Evolutionary conservation across 2,329 filamentous ascomycete species (phyloP), one percentile per base, ranked within the genome.

Genomic region (Phyllosticta citrichinensis): DNA sequence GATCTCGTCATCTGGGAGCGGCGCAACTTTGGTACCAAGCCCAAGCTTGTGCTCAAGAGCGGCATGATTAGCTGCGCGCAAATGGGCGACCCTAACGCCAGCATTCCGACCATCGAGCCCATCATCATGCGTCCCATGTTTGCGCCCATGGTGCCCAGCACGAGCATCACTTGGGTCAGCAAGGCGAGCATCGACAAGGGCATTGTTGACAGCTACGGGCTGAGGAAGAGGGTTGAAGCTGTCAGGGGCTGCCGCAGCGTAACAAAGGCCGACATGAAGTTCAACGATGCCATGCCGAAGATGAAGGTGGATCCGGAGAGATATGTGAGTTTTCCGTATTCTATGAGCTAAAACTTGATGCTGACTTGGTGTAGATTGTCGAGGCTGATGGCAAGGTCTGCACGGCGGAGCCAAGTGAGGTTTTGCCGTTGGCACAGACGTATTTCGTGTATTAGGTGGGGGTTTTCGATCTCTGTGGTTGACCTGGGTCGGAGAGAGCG

Each of bases 301-400:
- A 97, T 97, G 89, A 85, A 80, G 68, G 92, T 97, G 63, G 92
- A 97, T 73, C 89, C 93, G 5, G 93, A 97, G 80, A 86, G 83
- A 69, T 97, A 97, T 77, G 77, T 81, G 66, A 76, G 79, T 77
- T 11, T 55, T 27, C 22, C 35, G n/a, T 35, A 5, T 10, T 11
- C 51, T 54, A 10, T 61, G 30, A 33, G 52, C 53, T 40, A 47
- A 12, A 2, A 52, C 27, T 57, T 22, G 14, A n/a, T 30, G n/a
- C 47, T 47, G 35, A 52, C 20, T 52, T 8, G 57, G 35, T 53
- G 27, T 56, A 55, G 77, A 79, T 80, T 17, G 92, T 97, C 25
- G 86, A 93, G 76, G 92, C 92, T 1, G 91, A 96, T 74, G 91
- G 89, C 0, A 75, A 83, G 73, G 77, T 86, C 40, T 92, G 88